Evolutionary conservation across 2,329 filamentous ascomycete species (phyloP), one percentile per base, ranked within the genome.

Genomic region (Cladophialophora bantiana): DNA sequence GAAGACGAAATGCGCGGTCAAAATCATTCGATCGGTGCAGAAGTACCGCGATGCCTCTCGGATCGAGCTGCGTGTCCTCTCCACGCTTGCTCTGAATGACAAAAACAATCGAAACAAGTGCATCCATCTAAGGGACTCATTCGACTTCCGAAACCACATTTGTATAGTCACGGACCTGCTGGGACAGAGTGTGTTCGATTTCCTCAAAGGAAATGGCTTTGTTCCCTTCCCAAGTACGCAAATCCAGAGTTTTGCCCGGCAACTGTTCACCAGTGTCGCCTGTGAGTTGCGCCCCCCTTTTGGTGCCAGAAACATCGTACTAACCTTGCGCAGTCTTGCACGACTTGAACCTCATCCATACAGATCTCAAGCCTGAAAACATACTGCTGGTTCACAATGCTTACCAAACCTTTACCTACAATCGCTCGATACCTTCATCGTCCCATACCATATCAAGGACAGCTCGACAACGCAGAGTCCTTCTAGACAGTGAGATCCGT

Each of bases 201-300:
- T 99, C 74, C 85, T 99, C 56, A 99, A 99, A 82, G 89, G 90
- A 75, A 98, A 98, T 76, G 87, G 88, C 71, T 99, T 99, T 76
- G 93, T 97, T 18, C 95, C 95, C 0, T 99, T 99, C 75, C 95
- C 95, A 12, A 98, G 96, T 83, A 97, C 94, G 72, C 95, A 99
- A 79, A 99, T 99, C 66, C 95, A 98, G 78, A 94, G 88, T 77
- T 98, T 99, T 83, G 95, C 95, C 56, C 89, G 94, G 58, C 95
- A 99, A 77, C 84, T 99, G 15, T 91, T 99, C 68, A 98, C 94
- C n/a, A 98, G 94, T 75, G 96, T 99, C 75, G 95, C 95, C 66
- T 99, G 93, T 96, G 82, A 85, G 92, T 88, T 15, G 31, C 4
- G 20, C 55, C 3, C 9, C 26, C 60, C 60, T 62, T 40, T 53